A percentile compares a stretch with the other conserved stretches of the same genome.
These are phyloP conservation scores for Cucurbita maxima DNA, from an alignment of 306 rosid genomes.

Conservation along the genomic window DNA sequence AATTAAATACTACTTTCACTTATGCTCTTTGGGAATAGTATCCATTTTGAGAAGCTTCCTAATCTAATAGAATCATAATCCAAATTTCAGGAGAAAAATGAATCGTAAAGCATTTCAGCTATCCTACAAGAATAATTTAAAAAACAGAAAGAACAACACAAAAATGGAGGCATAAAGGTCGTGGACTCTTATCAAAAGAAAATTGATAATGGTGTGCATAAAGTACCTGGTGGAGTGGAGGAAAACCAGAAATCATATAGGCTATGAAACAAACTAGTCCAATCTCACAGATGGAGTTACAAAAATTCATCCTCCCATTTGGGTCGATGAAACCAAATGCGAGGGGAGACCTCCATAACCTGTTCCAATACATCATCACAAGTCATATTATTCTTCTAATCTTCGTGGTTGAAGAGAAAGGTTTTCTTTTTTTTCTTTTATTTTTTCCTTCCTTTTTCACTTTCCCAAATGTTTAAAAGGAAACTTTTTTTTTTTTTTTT, in stretches of 20 bases:
- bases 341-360: not conserved
- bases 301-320: not conserved
- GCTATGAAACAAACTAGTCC: not conserved
- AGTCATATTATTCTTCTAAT: not conserved
- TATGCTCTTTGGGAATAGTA: too few species aligned
- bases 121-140: not conserved
- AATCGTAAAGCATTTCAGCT: not conserved
- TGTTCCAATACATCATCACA: not conserved
- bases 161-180: not conserved
- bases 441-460: not conserved
- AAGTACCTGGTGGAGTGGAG: not conserved
- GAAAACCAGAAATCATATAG: not conserved
- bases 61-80: not conserved
- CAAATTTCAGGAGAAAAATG: not conserved
- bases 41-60: not conserved
- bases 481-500: too few species aligned
- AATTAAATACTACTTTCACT: too few species aligned
- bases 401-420: not conserved
- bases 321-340: not conserved
- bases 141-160: too few species aligned
- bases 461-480: not conserved
- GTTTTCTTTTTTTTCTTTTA: not conserved
- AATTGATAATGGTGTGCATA: not conserved
- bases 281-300: not conserved
- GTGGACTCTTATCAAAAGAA: not conserved